These are phyloP conservation scores for Uronychia setigera DNA, from an alignment of 73 alveolate species.

Conservation along the genomic window DNA sequence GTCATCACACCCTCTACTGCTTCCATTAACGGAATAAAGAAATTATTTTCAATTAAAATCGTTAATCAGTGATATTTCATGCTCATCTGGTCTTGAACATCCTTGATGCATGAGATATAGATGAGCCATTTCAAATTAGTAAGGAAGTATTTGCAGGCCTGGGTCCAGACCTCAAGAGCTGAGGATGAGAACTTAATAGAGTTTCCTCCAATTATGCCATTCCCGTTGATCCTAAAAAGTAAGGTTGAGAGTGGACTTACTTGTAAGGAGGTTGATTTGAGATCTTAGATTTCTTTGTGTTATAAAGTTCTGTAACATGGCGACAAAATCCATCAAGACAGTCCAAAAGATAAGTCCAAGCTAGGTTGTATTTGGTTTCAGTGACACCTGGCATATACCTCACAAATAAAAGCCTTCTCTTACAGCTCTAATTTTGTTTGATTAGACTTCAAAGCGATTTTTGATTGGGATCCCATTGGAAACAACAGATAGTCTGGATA, in stretches of 20 bases:
- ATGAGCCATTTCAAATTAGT: neutral
- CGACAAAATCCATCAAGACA: neutral
- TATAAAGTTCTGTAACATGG: neutral
- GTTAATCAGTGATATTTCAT: neutral
- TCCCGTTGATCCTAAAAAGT: neutral
- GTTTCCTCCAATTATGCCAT: neutral
- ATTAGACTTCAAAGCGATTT: neutral
- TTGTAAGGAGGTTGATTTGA: neutral
- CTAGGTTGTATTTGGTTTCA: neutral
- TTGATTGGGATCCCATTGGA: neutral
- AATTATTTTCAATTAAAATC: neutral
- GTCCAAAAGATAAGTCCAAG: neutral
- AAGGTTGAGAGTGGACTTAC: neutral
- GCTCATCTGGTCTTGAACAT: neutral
- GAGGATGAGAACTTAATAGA: neutral
- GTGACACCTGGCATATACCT: neutral
- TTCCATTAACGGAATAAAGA: neutral
- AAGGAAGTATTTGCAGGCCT: neutral
- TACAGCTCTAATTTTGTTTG: neutral
- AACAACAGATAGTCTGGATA: neutral
- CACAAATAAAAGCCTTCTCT: neutral
- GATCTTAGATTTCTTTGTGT: neutral
- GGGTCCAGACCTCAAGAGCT: neutral
- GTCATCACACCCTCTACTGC: neutral
- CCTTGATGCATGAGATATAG: neutral